phyloP scores from a whole-genome alignment of 2,329 filamentous ascomycete genomes.

The Penicillium aurantiogriseum region DNA sequence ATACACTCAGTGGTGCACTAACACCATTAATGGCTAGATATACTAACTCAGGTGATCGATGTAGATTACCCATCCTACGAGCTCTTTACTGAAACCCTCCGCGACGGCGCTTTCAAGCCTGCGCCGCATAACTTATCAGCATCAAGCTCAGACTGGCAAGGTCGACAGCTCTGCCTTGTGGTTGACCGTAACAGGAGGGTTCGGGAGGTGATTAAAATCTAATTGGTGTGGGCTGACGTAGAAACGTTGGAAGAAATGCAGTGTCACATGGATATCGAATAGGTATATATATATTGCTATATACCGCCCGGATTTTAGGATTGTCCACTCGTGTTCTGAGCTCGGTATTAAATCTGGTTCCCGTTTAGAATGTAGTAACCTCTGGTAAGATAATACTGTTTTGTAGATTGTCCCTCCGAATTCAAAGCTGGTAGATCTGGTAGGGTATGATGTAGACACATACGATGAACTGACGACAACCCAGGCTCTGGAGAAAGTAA shows the following conservation, averaged over 20 bases:
- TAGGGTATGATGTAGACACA: background rate
- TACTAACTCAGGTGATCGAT: background rate
- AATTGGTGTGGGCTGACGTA: background rate
- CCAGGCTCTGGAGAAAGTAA: too few species aligned
- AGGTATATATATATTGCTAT: background rate
- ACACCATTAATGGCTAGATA: background rate
- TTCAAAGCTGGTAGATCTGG: background rate
- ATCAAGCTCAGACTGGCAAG: conserved; percentile 40
- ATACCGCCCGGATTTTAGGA: background rate
- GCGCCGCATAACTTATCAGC: conserved; percentile 13
- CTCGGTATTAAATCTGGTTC: background rate
- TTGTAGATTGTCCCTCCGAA: background rate
- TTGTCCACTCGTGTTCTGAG: background rate
- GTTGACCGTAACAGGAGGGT: conserved; percentile 62
- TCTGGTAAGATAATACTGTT: background rate
- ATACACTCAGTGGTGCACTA: background rate
- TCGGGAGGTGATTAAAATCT: conserved; percentile 56
- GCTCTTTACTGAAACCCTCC: conserved; percentile 61
- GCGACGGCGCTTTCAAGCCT: conserved; percentile 56
- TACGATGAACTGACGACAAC: background rate
- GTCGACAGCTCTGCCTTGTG: conserved; percentile 61
- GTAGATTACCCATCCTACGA: conserved; percentile 69
- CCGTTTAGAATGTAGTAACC: too few species aligned
- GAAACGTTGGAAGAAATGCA: background rate
- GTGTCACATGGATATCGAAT: background rate